Conservation (phyloP, 2,329 filamentous ascomycete species). For the Thielaviopsis euricoi region DNA sequence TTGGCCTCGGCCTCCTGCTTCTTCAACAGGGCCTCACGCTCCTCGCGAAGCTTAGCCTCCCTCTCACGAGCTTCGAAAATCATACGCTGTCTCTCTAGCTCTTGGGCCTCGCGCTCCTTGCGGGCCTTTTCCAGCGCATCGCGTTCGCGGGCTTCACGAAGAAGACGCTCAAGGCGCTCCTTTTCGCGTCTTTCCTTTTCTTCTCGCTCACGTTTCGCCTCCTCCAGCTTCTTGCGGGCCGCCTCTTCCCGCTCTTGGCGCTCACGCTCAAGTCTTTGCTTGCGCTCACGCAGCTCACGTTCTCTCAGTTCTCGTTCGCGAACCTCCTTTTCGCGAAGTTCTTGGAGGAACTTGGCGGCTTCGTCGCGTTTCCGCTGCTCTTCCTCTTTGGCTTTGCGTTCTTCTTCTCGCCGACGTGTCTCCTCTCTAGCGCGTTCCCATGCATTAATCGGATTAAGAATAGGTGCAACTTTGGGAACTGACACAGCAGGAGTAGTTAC, state of each 20-base stretch:
- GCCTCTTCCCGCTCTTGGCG: slow-evolving; percentile 5
- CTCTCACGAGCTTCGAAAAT: slow-evolving; percentile 6
- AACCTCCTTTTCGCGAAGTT: slow-evolving; percentile 39
- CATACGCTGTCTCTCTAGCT: slow-evolving; percentile 40
- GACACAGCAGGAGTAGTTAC: neutral
- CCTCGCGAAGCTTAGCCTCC: slow-evolving; percentile 20
- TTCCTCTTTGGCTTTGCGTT: slow-evolving; percentile 42
- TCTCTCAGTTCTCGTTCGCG: slow-evolving; percentile 28
- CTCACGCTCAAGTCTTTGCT: slow-evolving; percentile 12
- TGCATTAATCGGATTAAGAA: slow-evolving; percentile 16
- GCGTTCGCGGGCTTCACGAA: slow-evolving; percentile 3
- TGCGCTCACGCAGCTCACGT: slow-evolving; percentile 11
- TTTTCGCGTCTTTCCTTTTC: slow-evolving; percentile 18
- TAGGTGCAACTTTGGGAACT: neutral
- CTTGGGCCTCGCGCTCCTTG: slow-evolving; percentile 19
- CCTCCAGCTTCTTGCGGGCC: slow-evolving; percentile 11
- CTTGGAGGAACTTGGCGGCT: slow-evolving; percentile 33
- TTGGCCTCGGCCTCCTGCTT: slow-evolving; percentile 1
- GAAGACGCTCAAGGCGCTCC: slow-evolving; percentile 15
- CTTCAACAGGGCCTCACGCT: neutral
- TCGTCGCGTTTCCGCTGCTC: slow-evolving; percentile 44
- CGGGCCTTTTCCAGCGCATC: slow-evolving; percentile 6
- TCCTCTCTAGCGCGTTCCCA: slow-evolving; percentile 59
- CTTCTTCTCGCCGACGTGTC: slow-evolving; percentile 44
- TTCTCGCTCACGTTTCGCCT: slow-evolving; percentile 11